phyloP scores from a whole-genome alignment of 257 asterid species.

The Salvia splendens region DNA sequence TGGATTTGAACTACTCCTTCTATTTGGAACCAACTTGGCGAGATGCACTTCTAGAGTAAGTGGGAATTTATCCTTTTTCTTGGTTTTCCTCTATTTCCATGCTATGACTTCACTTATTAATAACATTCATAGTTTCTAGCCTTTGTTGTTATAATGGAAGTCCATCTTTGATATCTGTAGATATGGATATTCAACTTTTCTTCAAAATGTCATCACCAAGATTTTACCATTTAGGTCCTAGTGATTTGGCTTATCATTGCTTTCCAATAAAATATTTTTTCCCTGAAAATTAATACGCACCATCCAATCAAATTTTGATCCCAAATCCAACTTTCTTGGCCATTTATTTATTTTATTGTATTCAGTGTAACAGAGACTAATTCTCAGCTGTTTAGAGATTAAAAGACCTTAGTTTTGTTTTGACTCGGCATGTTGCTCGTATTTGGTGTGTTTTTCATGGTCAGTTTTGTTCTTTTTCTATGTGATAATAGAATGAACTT shows the following conservation, averaged over 20 bases:
- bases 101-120: not conserved
- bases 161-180: not conserved
- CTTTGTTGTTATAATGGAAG: not conserved
- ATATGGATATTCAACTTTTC: not conserved
- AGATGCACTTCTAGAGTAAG: slow-evolving; percentile 70
- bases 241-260: not conserved
- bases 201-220: not conserved
- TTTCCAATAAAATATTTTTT: not conserved
- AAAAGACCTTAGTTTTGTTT: not conserved
- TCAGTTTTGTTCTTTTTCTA: not conserved
- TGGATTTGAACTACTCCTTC: slow-evolving; percentile 90
- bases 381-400: not conserved
- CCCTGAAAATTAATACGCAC: not conserved
- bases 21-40: slow-evolving; percentile 94
- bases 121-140: not conserved
- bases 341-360: not conserved
- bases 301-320: not conserved
- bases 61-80: slow-evolving; percentile 33
- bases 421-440: not conserved
- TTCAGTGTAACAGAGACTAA: not conserved
- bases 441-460: not conserved
- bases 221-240: not conserved
- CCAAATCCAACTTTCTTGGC: slow-evolving; percentile 1
- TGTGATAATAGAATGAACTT: not conserved
- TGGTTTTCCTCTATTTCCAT: not conserved